Base-by-base conservation (phyloP, 1,284 basidiomycete genomes). In the Ustilago cynodontis region DNA sequence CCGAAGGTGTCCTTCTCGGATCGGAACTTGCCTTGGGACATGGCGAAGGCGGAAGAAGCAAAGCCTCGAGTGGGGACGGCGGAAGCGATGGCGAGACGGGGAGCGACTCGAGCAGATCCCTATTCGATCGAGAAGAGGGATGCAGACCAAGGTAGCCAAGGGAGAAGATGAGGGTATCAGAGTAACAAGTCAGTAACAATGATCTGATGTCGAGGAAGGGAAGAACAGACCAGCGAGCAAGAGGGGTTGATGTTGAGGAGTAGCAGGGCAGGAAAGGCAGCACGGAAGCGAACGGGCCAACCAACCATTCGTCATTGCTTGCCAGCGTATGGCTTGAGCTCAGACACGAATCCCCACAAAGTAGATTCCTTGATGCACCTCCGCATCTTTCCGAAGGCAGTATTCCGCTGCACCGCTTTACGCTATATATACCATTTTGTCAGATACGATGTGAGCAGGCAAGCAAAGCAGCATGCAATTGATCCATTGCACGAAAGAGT, bases 1-100 rank as follows among this genome's bases (percentile, higher is more conserved):
- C 94, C 94, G 86, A 96, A 96, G 5, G 94, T 95, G 87, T 96
- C 94, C 71, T 75, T 79, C 65, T 84, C 82, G 58, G 65, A 61
- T 49, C 82, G 79, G 73, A 75, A 80, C 62, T 78, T 78, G 59
- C 55, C 63, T 60, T 75, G 67, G 18, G 67, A 70, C 72, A 75
- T 75, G 61, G 49, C 49, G 67, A 69, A 59, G 54, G 67, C 61
- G 47, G 69, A 62, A n/a, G 72, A 78, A 39, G 64, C 70, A 49
- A 76, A 71, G 31, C 50, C 61, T 43, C 70, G 69, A 57, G 61
- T 53, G 59, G 71, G 67, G 37, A 50, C 20, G 31, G 71, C 62
- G 50, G 66, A 62, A 26, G 65, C 57, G 29, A 70, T 35, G 47
- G 70, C 31, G 72, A 78, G 51, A 50, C 68, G 72, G 16, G 70